Conservation (phyloP, 345 rosid species). For the Linum trigynum region DNA sequence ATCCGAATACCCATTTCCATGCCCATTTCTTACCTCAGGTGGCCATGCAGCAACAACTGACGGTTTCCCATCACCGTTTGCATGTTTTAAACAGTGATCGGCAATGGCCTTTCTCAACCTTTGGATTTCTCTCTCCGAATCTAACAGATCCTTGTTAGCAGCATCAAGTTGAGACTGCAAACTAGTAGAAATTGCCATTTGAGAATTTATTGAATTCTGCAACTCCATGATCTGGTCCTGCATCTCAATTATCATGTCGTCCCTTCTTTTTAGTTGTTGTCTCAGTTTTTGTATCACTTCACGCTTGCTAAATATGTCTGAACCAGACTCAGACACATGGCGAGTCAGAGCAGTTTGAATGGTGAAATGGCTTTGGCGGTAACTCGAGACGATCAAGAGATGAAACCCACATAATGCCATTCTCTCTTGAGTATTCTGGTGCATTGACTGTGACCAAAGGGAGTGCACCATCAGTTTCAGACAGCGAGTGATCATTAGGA, state of each 20-base stretch:
- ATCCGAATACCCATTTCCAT: constrained; percentile 43
- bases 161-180: constrained; percentile 71
- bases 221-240: no score
- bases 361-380: constrained; percentile 69
- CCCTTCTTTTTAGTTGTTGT: no score
- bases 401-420: constrained; percentile 61
- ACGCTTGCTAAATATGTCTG: constrained; percentile 81
- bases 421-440: no score
- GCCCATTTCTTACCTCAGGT: constrained; percentile 40
- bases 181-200: constrained; percentile 52
- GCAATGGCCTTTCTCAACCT: constrained; percentile 80
- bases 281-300: constrained; percentile 55
- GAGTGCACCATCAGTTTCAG: constrained; percentile 45
- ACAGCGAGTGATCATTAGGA: constrained; percentile 36
- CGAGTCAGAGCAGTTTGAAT: constrained; percentile 82
- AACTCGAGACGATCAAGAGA: constrained; percentile 72
- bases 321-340: constrained; percentile 96
- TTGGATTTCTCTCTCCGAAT: constrained; percentile 79
- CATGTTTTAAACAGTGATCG: constrained; percentile 59
- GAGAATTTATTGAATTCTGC: constrained; percentile 15
- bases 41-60: constrained; percentile 32
- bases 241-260: no score
- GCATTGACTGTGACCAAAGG: constrained; percentile 67
- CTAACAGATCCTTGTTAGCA: constrained; percentile 58
- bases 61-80: constrained; percentile 29